Evolutionary conservation across 805 yeast genomes (phyloP).

Genomic region (Dipodascus geniculatus): DNA sequence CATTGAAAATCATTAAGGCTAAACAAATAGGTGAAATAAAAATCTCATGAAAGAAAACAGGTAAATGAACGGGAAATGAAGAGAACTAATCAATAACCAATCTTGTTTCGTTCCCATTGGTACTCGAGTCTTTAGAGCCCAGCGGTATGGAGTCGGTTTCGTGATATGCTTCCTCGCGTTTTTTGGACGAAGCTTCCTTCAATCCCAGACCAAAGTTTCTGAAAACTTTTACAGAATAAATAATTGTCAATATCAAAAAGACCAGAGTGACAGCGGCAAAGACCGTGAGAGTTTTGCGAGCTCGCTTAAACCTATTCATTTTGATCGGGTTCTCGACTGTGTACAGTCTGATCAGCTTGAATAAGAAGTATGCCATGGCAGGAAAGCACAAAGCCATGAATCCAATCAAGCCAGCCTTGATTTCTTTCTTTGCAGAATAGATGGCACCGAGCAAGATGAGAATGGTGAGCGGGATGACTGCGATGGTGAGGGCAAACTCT

Average conservation of each 20-base stretch:
- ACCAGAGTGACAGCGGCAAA: slow-evolving; percentile 35
- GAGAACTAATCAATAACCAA: not conserved
- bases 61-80: not conserved
- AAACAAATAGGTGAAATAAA: not conserved
- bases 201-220: slow-evolving; percentile 22
- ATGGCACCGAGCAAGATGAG: slow-evolving; percentile 29
- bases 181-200: slow-evolving; percentile 11
- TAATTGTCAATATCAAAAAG: slow-evolving; percentile 28
- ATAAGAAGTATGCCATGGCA: slow-evolving; percentile 35
- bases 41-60: not conserved
- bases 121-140: not conserved
- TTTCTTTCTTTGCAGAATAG: slow-evolving; percentile 29
- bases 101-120: not conserved
- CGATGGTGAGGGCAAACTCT: slow-evolving; percentile 37
- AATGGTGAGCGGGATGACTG: slow-evolving; percentile 35
- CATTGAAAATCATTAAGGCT: not conserved
- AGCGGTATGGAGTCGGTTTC: not conserved
- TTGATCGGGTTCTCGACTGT: slow-evolving; percentile 25
- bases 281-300: slow-evolving; percentile 33
- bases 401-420: slow-evolving; percentile 18
- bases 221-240: slow-evolving; percentile 18
- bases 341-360: slow-evolving; percentile 35
- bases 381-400: slow-evolving; percentile 27
- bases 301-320: slow-evolving; percentile 32
- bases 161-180: not conserved